phyloP scores from a whole-genome alignment of 2,329 filamentous ascomycete species.

The Claviceps cyperi region DNA sequence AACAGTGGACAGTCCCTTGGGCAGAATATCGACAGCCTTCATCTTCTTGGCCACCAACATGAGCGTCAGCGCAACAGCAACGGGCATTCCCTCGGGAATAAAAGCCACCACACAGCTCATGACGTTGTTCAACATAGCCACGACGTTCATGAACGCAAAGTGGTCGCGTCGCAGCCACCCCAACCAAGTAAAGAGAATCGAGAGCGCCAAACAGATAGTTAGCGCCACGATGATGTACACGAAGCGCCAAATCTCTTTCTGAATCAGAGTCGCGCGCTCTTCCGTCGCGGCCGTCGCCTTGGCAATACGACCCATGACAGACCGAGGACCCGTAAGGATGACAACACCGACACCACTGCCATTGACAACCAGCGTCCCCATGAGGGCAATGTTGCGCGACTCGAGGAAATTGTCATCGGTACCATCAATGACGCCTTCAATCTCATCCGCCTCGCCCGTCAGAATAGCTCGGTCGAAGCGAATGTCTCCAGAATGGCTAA shows the following conservation, averaged over 20 bases:
- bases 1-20: slow-evolving; percentile 26
- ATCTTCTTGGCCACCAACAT: slow-evolving; percentile 28
- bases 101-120: slow-evolving; percentile 28
- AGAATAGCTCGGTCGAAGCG: slow-evolving; percentile 27
- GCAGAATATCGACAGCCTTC: slow-evolving; percentile 27
- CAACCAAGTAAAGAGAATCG: slow-evolving; percentile 31
- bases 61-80: slow-evolving; percentile 24
- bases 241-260: slow-evolving; percentile 28
- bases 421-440: slow-evolving; percentile 24
- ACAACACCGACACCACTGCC: slow-evolving; percentile 25
- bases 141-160: slow-evolving; percentile 24
- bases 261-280: slow-evolving; percentile 25
- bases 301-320: slow-evolving; percentile 28
- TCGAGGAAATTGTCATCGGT: slow-evolving; percentile 28
- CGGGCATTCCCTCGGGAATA: slow-evolving; percentile 26
- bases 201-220: slow-evolving; percentile 22
- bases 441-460: slow-evolving; percentile 27
- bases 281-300: slow-evolving; percentile 22
- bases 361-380: slow-evolving; percentile 28
- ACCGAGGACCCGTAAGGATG: slow-evolving; percentile 23
- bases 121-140: slow-evolving; percentile 29
- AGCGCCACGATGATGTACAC: slow-evolving; percentile 26
- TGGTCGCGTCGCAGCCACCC: slow-evolving; percentile 26
- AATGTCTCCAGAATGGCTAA: slow-evolving; percentile 26
- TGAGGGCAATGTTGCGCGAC: slow-evolving; percentile 28